Evolutionary conservation across 2,329 filamentous ascomycete genomes (phyloP).

Genomic region (Phoma sp.): DNA sequence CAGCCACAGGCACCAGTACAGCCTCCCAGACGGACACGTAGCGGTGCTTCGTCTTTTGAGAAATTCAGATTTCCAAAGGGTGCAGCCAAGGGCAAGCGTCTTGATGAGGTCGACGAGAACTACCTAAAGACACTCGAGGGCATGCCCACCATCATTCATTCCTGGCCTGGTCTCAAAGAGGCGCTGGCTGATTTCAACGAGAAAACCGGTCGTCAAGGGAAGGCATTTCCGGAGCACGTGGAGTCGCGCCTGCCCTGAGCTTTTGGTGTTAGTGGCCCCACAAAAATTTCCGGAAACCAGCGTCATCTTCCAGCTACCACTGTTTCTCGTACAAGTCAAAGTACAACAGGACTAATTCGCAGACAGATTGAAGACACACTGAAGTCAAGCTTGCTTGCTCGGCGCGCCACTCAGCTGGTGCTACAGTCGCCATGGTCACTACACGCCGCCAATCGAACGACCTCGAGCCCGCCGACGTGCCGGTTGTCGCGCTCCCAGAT

Average conservation of each 20-base stretch:
- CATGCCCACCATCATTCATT: slow-evolving; percentile 22
- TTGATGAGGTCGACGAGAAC: slow-evolving; percentile 26
- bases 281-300: slow-evolving; percentile 3
- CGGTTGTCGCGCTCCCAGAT: not conserved
- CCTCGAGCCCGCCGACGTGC: slow-evolving; percentile 1
- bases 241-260: slow-evolving; percentile 12
- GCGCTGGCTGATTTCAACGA: slow-evolving; percentile 28
- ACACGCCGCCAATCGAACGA: slow-evolving; percentile 9
- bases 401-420: not conserved
- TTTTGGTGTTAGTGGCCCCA: slow-evolving; percentile 8
- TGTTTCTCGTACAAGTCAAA: not conserved
- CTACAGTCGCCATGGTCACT: slow-evolving; percentile 5
- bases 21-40: slow-evolving; percentile 8
- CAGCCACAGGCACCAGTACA: slow-evolving; percentile 6
- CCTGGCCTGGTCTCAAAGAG: slow-evolving; percentile 26
- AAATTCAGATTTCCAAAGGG: slow-evolving; percentile 22
- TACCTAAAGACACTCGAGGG: slow-evolving; percentile 29
- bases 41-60: slow-evolving; percentile 2
- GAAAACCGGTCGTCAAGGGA: slow-evolving; percentile 26
- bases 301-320: not conserved
- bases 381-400: too few species aligned
- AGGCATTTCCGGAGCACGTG: slow-evolving; percentile 9
- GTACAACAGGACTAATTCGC: too few species aligned
- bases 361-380: too few species aligned
- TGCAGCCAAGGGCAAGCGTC: slow-evolving; percentile 16